Evolutionary conservation across 176 grass and related monocot genomes (phyloP).

Genomic region (Carex scoparia): DNA sequence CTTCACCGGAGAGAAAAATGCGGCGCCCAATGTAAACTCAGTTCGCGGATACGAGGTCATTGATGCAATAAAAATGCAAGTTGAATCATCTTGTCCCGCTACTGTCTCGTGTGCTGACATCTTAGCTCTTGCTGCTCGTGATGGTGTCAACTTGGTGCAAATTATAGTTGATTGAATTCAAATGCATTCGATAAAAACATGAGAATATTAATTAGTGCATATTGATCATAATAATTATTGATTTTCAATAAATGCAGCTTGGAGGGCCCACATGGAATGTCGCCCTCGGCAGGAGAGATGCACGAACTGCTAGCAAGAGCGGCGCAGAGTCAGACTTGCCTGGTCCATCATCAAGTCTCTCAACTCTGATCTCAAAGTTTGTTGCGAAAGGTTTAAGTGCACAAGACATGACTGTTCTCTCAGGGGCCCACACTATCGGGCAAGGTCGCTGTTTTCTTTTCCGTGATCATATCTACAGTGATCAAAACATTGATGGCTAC

Average conservation of each 20-base stretch:
- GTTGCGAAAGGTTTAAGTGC: conserved; percentile 38
- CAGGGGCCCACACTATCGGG: conserved; percentile 65
- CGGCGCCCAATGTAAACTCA: conserved; percentile 48
- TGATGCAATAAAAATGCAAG: conserved; percentile 44
- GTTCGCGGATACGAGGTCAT: conserved; percentile 71
- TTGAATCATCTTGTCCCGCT: conserved; percentile 36
- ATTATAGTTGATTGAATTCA: neutral
- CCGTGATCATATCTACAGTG: conserved; percentile 43
- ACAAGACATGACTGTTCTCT: conserved; percentile 65
- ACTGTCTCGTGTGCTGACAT: conserved; percentile 70
- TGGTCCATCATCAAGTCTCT: conserved; percentile 28
- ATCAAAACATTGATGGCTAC: conserved; percentile 38
- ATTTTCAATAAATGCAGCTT: conserved; percentile 19
- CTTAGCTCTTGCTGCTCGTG: conserved; percentile 51
- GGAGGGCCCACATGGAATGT: conserved; percentile 66
- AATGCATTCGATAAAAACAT: neutral
- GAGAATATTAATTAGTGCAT: neutral
- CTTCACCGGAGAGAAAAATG: conserved; percentile 59
- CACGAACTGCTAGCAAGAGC: conserved; percentile 52
- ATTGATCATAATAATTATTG: neutral
- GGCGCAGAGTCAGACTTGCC: conserved; percentile 63
- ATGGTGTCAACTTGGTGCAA: conserved; percentile 55
- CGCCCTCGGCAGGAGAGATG: conserved; percentile 43
- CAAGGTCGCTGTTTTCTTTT: conserved; percentile 47
- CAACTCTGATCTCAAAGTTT: conserved; percentile 42